These are phyloP conservation scores for Avicennia marina DNA, from an alignment of 257 asterid genomes.

Conservation along the genomic window DNA sequence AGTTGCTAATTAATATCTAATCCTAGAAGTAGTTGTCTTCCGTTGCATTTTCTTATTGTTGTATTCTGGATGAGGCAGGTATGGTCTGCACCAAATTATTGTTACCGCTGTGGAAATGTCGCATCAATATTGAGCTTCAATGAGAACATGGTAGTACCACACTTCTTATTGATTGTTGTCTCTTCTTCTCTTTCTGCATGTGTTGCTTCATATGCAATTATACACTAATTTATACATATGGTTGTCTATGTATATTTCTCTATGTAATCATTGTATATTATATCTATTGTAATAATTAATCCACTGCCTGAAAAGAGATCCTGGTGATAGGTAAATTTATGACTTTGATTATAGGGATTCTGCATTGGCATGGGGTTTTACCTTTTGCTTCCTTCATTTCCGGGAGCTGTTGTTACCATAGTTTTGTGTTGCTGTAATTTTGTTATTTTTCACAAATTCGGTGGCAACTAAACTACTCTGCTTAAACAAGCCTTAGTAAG, in stretches of 20 bases:
- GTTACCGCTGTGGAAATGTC: conserved; percentile 97
- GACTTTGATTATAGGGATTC: not conserved
- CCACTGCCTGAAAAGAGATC: no score
- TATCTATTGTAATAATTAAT: no score
- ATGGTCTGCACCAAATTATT: conserved; percentile 98
- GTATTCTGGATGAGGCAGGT: conserved; percentile 49
- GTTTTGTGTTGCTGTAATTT: no score
- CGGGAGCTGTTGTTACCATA: no score
- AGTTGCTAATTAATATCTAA: conserved; percentile 31
- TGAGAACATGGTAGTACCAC: conserved; percentile 75
- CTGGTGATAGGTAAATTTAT: no score
- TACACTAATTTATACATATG: no score
- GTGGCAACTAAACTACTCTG: no score
- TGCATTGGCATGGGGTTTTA: not conserved
- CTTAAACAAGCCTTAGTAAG: no score
- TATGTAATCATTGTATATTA: no score
- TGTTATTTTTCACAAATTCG: no score
- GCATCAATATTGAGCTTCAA: conserved; percentile 97
- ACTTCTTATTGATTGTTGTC: not conserved
- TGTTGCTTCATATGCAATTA: not conserved
- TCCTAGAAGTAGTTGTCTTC: not conserved
- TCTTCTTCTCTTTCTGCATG: not conserved
- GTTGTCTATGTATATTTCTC: not conserved
- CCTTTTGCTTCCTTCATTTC: no score
- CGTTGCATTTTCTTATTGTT: conserved; percentile 13